These are phyloP conservation scores for Trametes pubescens DNA, from an alignment of 1,284 basidiomycete genomes.

Conservation along the genomic window DNA sequence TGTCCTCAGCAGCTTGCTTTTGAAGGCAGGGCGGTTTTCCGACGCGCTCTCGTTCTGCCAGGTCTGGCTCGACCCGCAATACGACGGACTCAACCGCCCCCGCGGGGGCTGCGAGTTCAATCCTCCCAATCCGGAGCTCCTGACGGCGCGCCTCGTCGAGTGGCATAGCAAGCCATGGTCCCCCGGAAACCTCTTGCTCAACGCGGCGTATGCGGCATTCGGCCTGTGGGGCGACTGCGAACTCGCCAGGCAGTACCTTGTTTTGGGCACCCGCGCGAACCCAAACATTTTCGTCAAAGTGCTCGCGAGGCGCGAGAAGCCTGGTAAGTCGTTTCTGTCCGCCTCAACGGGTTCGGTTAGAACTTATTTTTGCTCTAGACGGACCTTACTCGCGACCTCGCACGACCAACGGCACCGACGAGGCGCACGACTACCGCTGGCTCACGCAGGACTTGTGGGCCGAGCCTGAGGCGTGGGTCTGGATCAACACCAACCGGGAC, in stretches of 20 bases:
- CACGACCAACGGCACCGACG: conserved; percentile 46
- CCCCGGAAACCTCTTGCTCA: conserved; percentile 38
- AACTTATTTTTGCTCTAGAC: neutral
- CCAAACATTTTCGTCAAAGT: conserved; percentile 47
- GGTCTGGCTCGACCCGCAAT: conserved; percentile 28
- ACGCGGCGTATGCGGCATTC: conserved; percentile 49
- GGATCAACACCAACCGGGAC: conserved; percentile 44
- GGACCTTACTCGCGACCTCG: conserved; percentile 37
- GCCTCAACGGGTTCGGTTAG: neutral
- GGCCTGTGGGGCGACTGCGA: conserved; percentile 46
- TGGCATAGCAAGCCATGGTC: neutral
- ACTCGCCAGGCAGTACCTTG: conserved; percentile 47
- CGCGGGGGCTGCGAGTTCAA: conserved; percentile 39
- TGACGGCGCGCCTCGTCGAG: conserved; percentile 12
- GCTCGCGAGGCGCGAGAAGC: conserved; percentile 42
- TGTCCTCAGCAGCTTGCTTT: conserved; percentile 39
- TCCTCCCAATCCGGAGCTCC: conserved; percentile 25
- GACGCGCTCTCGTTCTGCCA: conserved; percentile 43
- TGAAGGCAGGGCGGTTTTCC: conserved; percentile 30
- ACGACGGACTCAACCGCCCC: conserved; percentile 21
- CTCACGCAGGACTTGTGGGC: conserved; percentile 51
- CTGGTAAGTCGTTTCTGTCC: conserved; percentile 37
- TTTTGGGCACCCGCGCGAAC: conserved; percentile 42
- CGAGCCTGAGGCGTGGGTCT: conserved; percentile 47
- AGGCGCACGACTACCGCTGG: conserved; percentile 52